These are phyloP conservation scores for Xanthoconium separans DNA, from an alignment of 1,284 basidiomycete species.

Conservation along the genomic window DNA sequence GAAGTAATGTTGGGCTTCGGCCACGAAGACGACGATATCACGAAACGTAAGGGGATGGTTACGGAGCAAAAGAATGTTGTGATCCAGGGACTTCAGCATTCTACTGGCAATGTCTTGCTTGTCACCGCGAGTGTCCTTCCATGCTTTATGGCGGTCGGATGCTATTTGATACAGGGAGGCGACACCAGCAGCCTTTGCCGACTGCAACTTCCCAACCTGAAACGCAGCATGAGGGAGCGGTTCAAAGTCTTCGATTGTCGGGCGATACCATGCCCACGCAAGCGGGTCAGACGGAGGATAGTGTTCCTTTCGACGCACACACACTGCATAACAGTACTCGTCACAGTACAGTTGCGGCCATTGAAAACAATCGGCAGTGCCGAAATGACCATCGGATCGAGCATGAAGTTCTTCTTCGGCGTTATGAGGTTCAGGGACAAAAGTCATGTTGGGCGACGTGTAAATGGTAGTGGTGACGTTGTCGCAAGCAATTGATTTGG, in stretches of 20 bases:
- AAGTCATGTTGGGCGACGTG: neutral
- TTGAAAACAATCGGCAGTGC: neutral
- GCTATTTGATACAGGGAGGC: neutral
- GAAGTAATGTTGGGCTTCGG: neutral
- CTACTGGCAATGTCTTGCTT: constrained; percentile 3
- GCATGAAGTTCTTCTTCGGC: neutral
- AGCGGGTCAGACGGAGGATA: neutral
- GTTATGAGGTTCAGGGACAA: neutral
- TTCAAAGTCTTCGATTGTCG: neutral
- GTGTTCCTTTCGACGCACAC: neutral
- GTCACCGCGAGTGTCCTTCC: neutral
- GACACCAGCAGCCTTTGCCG: neutral
- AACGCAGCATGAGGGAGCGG: neutral
- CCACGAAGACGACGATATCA: neutral
- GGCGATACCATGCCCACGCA: neutral
- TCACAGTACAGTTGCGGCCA: neutral
- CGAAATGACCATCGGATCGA: neutral
- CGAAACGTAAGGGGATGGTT: neutral
- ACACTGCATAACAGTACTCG: neutral
- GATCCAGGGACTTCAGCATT: neutral
- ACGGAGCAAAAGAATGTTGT: neutral
- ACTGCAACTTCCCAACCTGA: neutral
- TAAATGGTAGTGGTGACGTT: neutral
- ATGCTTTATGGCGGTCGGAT: neutral
- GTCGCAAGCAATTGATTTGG: neutral